Conservation (phyloP, 192 early-diverging fungal species). For the Podila epicladia region DNA sequence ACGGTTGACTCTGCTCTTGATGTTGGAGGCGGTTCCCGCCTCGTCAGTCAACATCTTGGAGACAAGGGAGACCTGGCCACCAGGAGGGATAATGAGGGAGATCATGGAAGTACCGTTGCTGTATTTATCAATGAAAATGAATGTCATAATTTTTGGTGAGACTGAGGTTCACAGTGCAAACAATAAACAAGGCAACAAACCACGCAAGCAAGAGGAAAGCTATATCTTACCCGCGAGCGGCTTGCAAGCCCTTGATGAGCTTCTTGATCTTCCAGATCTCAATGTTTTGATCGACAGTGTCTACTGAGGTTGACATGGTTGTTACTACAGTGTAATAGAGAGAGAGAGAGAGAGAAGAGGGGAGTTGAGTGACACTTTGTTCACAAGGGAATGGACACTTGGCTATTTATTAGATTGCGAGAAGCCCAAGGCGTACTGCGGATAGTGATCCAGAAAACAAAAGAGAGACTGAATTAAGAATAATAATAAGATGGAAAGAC, state of each 20-base stretch:
- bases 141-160: too few species aligned
- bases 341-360: neutral
- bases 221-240: conserved; percentile 83
- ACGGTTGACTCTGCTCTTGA: conserved; percentile 99
- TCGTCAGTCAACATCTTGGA: conserved; percentile 97
- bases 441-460: too few species aligned
- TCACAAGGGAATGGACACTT: too few species aligned
- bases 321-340: neutral
- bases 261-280: conserved; percentile 99
- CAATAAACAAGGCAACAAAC: too few species aligned
- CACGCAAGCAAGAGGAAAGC: too few species aligned
- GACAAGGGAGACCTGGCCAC: conserved; percentile 91
- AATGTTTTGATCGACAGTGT: conserved; percentile 84
- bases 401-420: too few species aligned
- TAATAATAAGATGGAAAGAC: too few species aligned
- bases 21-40: conserved; percentile 99
- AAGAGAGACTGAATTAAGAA: too few species aligned
- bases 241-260: conserved; percentile 95
- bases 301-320: conserved; percentile 50
- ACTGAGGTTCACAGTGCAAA: too few species aligned
- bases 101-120: conserved; percentile 99
- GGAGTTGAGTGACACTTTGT: neutral
- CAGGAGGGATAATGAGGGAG: conserved; percentile 94
- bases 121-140: neutral
- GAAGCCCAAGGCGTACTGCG: too few species aligned